phyloP scores from a whole-genome alignment of 2,329 filamentous ascomycete species.

The Fulvia fulva region DNA sequence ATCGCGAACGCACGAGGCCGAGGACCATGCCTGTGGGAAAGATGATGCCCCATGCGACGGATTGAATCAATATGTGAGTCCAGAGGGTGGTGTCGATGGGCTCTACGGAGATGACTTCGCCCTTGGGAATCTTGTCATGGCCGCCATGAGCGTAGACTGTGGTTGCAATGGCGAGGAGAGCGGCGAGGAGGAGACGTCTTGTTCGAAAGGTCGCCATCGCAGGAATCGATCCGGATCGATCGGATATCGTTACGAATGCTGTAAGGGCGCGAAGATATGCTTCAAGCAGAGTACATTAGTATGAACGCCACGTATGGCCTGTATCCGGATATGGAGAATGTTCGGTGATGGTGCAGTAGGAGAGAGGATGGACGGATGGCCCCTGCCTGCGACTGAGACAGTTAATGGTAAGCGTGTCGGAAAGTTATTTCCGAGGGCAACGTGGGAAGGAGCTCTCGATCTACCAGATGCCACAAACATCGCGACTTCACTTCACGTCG shows the following conservation, averaged over 20 bases:
- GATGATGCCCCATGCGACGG: conserved; percentile 81
- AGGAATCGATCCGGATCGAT: background rate
- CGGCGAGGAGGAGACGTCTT: conserved; percentile 15
- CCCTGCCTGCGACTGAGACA: background rate
- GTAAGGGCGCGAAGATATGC: background rate
- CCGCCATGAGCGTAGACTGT: conserved; percentile 47
- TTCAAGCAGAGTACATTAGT: background rate
- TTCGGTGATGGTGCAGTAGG: background rate
- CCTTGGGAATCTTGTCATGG: conserved; percentile 61
- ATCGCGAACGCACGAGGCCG: conserved; percentile 82
- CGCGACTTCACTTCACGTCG: background rate
- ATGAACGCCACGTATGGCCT: background rate
- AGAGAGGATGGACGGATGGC: background rate
- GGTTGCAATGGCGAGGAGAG: conserved; percentile 11
- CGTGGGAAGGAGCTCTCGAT: background rate
- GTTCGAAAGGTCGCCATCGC: conserved; percentile 27
- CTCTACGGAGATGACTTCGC: conserved; percentile 64
- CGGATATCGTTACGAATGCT: conserved; percentile 2
- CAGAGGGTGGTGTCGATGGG: conserved; percentile 84
- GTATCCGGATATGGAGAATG: background rate
- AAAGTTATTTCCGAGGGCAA: background rate
- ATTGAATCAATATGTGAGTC: conserved; percentile 88
- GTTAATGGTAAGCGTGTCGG: background rate
- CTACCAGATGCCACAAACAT: background rate
- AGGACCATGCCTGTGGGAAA: conserved; percentile 95